Evolutionary conservation across 192 early-diverging fungal genomes (phyloP), one percentile per base, ranked within the genome.

Genomic region (Coemansia biformis): DNA sequence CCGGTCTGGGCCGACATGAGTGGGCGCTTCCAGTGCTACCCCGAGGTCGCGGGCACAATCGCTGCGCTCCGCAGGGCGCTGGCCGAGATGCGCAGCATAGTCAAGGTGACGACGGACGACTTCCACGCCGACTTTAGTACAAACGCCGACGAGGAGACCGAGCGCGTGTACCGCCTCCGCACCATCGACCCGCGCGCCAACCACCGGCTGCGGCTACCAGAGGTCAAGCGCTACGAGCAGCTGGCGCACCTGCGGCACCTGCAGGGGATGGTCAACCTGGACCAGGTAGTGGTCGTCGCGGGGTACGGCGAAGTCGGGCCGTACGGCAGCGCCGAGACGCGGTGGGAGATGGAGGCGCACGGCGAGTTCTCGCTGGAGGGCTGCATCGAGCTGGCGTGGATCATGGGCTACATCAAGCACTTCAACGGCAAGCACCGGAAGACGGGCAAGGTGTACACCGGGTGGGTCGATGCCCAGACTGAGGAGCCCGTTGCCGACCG

Each of bases 381-480:
- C 30, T 91, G 89, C 63, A 91, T 96, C 51, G 92, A 96, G 78
- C 83, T 96, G 84, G 90, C 92, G 12, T 92, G 92, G 90, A 89
- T 96, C 70, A 93, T 96, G 92, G 90, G 90, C 48, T 83, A 81
- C 46, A 88, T 93, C 71, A 89, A 87, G 67, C 91, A 90, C 65
- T 80, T 84, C 63, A 84, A 85, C 51, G 91, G 89, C 38, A 81
- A 80, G 32, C 75, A 87, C 51, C 88, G 88, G 77, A 79, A 81
- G 48, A 53, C 43, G 8, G 78, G 77, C 21, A 51, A 55, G 29
- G 9, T 79, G 42, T 93, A 92, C 78, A 79, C 85, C 68, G 93
- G 93, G 26, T 96, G 93, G 93, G 81, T 96, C 36, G 93, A 96
- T 65, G 83, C 80, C 33, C 78, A 80, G 59, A 84, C 90, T 40